These are phyloP conservation scores for Rubus parviflorus DNA, from an alignment of 306 rosid species.

Conservation along the genomic window DNA sequence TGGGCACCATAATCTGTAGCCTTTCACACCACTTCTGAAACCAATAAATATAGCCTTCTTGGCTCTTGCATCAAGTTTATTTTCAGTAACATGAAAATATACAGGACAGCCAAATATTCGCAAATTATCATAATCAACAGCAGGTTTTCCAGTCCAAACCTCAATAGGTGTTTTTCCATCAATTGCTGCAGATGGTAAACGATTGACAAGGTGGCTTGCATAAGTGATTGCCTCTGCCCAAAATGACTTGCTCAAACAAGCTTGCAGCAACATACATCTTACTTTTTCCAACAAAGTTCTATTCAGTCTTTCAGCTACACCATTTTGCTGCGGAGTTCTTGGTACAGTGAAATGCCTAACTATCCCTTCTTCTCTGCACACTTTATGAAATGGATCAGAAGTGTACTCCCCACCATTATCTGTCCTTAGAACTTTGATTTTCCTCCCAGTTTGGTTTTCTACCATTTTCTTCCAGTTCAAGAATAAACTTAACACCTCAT, in stretches of 20 bases:
- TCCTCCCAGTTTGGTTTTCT: neutral
- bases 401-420: neutral
- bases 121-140: neutral
- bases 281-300: constrained; percentile 4
- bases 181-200: neutral
- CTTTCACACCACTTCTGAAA: no score
- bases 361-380: neutral
- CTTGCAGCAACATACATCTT: neutral
- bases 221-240: constrained; percentile 1
- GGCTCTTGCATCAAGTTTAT: neutral
- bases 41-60: no score
- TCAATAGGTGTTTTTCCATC: constrained; percentile 3
- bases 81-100: neutral
- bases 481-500: neutral
- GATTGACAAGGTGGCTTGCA: neutral
- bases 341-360: neutral
- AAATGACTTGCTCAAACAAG: neutral
- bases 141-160: neutral
- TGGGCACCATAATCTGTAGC: neutral
- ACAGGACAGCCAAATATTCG: neutral
- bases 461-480: neutral
- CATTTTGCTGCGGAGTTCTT: neutral
- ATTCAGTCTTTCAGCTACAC: neutral
- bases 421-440: neutral
- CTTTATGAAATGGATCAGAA: neutral